Evolutionary conservation across 768 basidiomycete genomes (phyloP).

Genomic region (Suillus spraguei): DNA sequence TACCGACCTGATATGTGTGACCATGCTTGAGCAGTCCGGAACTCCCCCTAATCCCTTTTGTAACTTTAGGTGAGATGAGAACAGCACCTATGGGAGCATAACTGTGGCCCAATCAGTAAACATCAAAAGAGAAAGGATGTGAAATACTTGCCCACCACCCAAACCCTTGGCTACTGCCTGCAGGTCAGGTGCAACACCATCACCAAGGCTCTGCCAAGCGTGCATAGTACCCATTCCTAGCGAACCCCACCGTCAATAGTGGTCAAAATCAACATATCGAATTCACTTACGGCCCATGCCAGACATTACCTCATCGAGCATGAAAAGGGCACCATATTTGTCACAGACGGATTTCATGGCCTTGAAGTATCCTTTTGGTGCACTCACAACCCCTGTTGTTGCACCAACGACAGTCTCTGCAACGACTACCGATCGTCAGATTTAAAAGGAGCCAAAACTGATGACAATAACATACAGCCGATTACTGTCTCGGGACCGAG

Average conservation of each 20-base stretch:
- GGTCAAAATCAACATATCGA: neutral
- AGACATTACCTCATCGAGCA: conserved; percentile 91
- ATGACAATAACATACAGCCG: conserved; percentile 56
- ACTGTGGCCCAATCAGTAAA: conserved; percentile 36
- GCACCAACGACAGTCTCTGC: conserved; percentile 90
- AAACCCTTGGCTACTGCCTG: conserved; percentile 91
- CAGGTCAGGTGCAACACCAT: conserved; percentile 77
- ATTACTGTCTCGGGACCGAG: conserved; percentile 83
- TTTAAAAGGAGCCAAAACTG: neutral
- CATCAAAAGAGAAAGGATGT: neutral
- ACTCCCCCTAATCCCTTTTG: conserved; percentile 65
- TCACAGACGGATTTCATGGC: conserved; percentile 84
- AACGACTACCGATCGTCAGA: conserved; percentile 50
- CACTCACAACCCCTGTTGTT: conserved; percentile 72
- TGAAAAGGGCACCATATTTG: conserved; percentile 72
- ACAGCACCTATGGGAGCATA: conserved; percentile 85
- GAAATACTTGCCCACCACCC: conserved; percentile 71
- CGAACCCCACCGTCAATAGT: neutral
- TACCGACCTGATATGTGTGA: conserved; percentile 76
- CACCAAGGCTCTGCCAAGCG: conserved; percentile 84
- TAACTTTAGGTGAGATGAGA: conserved; percentile 72
- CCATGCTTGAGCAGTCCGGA: conserved; percentile 82
- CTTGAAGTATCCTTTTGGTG: conserved; percentile 84
- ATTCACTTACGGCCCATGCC: conserved; percentile 80
- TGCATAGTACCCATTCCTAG: conserved; percentile 86